Conservation (phyloP, 306 rosid species). For the Dryas alaskensis region DNA sequence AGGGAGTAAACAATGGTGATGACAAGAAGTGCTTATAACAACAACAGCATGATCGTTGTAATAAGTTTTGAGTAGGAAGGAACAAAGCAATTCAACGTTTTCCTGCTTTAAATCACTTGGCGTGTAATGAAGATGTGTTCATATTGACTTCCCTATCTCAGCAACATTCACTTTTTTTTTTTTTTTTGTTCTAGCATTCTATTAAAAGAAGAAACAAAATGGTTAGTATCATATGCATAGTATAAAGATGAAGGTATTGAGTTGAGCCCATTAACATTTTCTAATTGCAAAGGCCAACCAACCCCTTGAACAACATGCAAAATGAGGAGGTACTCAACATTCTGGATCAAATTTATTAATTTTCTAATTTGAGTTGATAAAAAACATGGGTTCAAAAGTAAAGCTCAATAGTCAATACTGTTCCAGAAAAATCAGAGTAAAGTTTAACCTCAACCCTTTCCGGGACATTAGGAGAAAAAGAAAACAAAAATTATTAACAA, state of each 20-base stretch:
- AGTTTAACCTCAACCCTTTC: constrained; percentile 17
- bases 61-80: not conserved
- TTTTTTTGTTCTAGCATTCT: not conserved
- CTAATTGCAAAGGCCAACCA: not conserved
- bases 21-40: not conserved
- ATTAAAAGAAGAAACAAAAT: not conserved
- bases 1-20: not conserved
- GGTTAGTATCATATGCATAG: not conserved
- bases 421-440: constrained; percentile 3
- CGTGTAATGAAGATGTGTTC: not conserved
- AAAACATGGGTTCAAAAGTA: constrained; percentile 3
- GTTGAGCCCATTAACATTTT: too few species aligned
- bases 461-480: not conserved
- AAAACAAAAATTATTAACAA: constrained; percentile 27
- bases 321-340: not conserved
- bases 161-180: not conserved
- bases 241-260: too few species aligned
- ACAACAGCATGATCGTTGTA: not conserved
- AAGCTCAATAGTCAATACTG: not conserved
- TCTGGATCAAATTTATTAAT: not conserved
- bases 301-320: not conserved
- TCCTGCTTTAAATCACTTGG: not conserved
- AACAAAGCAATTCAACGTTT: not conserved
- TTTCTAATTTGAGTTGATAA: constrained; percentile 4
- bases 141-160: not conserved